Evolutionary conservation across 257 asterid species (phyloP).

Genomic region (Handroanthus guayacan): DNA sequence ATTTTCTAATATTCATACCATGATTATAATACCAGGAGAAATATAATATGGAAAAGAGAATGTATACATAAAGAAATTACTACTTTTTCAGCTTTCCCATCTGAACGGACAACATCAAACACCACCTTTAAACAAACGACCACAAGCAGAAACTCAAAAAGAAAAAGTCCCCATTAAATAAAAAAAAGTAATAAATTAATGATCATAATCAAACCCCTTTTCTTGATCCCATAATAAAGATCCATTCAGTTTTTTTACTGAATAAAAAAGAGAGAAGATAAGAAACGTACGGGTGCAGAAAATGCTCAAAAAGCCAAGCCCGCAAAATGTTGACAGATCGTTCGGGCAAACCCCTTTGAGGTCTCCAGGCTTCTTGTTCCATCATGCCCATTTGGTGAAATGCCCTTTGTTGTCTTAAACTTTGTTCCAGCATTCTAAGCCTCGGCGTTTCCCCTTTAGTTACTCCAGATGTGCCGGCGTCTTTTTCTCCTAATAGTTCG

Average conservation of each 20-base stretch:
- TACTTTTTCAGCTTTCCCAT: constrained; percentile 53
- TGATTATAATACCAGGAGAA: constrained; percentile 21
- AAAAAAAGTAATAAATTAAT: constrained; percentile 32
- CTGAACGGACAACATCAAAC: constrained; percentile 44
- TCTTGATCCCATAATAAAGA: constrained; percentile 42
- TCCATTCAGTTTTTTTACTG: constrained; percentile 19
- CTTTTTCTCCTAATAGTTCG: constrained; percentile 83
- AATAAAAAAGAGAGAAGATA: background rate
- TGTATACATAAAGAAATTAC: constrained; percentile 23
- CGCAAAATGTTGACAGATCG: constrained; percentile 89
- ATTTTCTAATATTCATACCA: too few species aligned
- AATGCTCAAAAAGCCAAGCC: constrained; percentile 99
- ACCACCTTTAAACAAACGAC: constrained; percentile 45
- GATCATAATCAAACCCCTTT: constrained; percentile 42
- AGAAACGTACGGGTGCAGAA: constrained; percentile 88
- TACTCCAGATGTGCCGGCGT: constrained; percentile 71
- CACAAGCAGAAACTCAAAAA: constrained; percentile 41
- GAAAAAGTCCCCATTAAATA: background rate
- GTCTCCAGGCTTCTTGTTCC: constrained; percentile 99
- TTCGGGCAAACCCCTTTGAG: constrained; percentile 96
- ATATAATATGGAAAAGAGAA: constrained; percentile 8
- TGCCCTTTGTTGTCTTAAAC: constrained; percentile 82
- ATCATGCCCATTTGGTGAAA: constrained; percentile 96
- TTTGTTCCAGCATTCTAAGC: constrained; percentile 80
- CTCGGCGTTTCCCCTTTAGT: constrained; percentile 98